Percentiles rank a stretch among this genome's conserved stretches.
Conservation (phyloP, 257 asterid genomes). For the Pogostemon cablin region DNA sequence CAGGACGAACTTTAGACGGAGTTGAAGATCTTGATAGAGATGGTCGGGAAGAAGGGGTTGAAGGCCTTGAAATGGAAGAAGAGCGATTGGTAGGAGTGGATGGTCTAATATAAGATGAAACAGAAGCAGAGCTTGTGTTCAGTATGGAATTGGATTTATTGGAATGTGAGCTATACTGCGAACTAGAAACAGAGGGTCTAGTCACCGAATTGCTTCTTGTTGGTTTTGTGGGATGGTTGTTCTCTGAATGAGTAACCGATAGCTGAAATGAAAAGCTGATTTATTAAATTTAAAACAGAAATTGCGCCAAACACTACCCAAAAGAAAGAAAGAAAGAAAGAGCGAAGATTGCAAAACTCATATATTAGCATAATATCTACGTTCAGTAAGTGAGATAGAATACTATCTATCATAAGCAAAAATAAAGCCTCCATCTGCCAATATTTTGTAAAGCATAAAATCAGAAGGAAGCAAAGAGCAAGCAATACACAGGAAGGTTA, state of each 20-base stretch:
- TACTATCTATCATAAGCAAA: conserved; percentile 13
- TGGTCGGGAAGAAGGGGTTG: conserved; percentile 79
- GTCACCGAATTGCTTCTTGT: conserved; percentile 83
- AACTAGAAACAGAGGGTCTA: conserved; percentile 74
- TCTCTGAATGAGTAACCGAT: conserved; percentile 87
- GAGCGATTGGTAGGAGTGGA: conserved; percentile 86
- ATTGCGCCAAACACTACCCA: background rate
- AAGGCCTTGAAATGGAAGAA: conserved; percentile 76
- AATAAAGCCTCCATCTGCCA: conserved; percentile 16
- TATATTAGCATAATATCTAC: conserved; percentile 3
- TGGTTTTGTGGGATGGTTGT: conserved; percentile 63
- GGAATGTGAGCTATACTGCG: conserved; percentile 72
- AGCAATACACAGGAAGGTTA: conserved; percentile 19
- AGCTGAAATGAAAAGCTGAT: conserved; percentile 56
- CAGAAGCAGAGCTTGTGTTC: conserved; percentile 95
- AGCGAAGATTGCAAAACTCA: background rate
- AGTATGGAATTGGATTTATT: conserved; percentile 70
- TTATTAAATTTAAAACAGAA: conserved; percentile 8
- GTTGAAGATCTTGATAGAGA: conserved; percentile 78
- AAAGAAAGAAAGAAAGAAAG: background rate
- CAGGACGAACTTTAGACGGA: conserved; percentile 76
- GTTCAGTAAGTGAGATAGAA: conserved; percentile 12
- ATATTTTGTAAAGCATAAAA: conserved; percentile 3
- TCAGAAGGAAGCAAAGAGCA: conserved; percentile 21
- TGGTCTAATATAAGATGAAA: conserved; percentile 92